These are phyloP conservation scores for Colletotrichum scovillei DNA, from an alignment of 2,329 filamentous ascomycete genomes.

Conservation along the genomic window DNA sequence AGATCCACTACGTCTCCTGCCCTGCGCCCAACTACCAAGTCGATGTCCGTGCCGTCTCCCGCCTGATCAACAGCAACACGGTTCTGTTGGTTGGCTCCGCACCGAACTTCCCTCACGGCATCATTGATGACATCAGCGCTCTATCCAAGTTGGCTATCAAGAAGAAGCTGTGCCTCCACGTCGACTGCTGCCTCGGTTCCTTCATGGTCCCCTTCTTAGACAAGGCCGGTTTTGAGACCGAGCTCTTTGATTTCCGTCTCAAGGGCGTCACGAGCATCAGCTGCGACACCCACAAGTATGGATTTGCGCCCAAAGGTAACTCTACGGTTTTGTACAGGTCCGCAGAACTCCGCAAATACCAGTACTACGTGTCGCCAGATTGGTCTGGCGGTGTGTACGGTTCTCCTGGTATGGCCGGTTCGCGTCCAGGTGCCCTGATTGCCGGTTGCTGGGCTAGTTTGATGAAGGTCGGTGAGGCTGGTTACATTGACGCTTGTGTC, in stretches of 20 bases:
- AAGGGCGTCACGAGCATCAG: constrained; percentile 95
- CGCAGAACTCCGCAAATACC: constrained; percentile 81
- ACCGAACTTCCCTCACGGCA: constrained; percentile 97
- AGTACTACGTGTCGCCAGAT: constrained; percentile 96
- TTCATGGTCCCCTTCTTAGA: constrained; percentile 94
- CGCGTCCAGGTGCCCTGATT: constrained; percentile 91
- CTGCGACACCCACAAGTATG: constrained; percentile 99
- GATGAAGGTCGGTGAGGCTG: constrained; percentile 87
- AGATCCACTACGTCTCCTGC: constrained; percentile 87
- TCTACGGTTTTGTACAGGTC: constrained; percentile 92
- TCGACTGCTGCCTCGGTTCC: constrained; percentile 97
- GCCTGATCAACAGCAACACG: constrained; percentile 94
- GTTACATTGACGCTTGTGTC: constrained; percentile 88
- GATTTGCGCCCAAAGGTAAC: constrained; percentile 98
- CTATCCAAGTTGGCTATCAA: constrained; percentile 86
- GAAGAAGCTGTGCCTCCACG: constrained; percentile 87
- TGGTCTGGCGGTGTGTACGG: constrained; percentile 98
- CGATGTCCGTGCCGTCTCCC: constrained; percentile 79
- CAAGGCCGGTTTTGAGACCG: constrained; percentile 90
- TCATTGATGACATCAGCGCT: constrained; percentile 92
- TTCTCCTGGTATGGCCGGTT: constrained; percentile 90
- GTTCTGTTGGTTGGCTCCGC: constrained; percentile 93
- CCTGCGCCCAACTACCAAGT: constrained; percentile 89
- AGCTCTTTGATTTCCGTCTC: constrained; percentile 92
- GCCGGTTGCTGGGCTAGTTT: constrained; percentile 95